Evolutionary conservation across 192 early-diverging fungal genomes (phyloP).

Genomic region (Coemansia sp.): DNA sequence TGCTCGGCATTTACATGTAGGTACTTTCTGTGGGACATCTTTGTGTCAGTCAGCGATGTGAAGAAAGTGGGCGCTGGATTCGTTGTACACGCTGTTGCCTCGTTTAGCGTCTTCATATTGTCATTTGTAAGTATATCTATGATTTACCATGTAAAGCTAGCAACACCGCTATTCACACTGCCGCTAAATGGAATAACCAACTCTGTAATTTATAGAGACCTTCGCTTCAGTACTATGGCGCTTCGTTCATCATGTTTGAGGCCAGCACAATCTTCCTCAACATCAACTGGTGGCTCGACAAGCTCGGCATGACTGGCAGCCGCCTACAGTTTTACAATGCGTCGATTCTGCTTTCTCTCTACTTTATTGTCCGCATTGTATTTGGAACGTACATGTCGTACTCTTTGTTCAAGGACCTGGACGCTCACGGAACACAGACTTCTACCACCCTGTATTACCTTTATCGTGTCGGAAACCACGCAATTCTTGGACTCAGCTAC

Average conservation of each 20-base stretch:
- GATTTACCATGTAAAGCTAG: too few relatives aligned
- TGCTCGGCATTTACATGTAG: slow-evolving; percentile 41
- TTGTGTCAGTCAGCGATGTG: slow-evolving; percentile 62
- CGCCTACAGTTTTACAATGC: slow-evolving; percentile 82
- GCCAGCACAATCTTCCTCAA: slow-evolving; percentile 89
- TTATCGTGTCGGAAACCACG: slow-evolving; percentile 42
- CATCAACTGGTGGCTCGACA: slow-evolving; percentile 88
- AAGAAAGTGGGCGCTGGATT: slow-evolving; percentile 74
- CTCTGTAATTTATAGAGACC: slow-evolving; percentile 57
- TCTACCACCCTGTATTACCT: slow-evolving; percentile 38
- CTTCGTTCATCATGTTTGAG: slow-evolving; percentile 87
- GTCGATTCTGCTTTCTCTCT: slow-evolving; percentile 66
- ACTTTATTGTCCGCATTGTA: slow-evolving; percentile 72
- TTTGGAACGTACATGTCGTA: slow-evolving; percentile 76
- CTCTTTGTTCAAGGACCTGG: slow-evolving; percentile 50
- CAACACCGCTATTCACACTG: too few relatives aligned
- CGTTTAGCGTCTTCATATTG: slow-evolving; percentile 72
- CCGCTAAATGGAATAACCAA: too few relatives aligned
- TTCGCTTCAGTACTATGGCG: slow-evolving; percentile 82
- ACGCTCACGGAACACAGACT: slow-evolving; percentile 31
- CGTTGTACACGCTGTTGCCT: slow-evolving; percentile 75
- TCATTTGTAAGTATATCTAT: slow-evolving; percentile 53
- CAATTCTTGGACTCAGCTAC: slow-evolving; percentile 44
- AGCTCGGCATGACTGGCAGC: slow-evolving; percentile 77
- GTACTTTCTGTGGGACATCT: slow-evolving; percentile 91